Evolutionary conservation across 2,329 filamentous ascomycete species (phyloP), one percentile per base, ranked within the genome.

Genomic region (Ophiostoma australiae): DNA sequence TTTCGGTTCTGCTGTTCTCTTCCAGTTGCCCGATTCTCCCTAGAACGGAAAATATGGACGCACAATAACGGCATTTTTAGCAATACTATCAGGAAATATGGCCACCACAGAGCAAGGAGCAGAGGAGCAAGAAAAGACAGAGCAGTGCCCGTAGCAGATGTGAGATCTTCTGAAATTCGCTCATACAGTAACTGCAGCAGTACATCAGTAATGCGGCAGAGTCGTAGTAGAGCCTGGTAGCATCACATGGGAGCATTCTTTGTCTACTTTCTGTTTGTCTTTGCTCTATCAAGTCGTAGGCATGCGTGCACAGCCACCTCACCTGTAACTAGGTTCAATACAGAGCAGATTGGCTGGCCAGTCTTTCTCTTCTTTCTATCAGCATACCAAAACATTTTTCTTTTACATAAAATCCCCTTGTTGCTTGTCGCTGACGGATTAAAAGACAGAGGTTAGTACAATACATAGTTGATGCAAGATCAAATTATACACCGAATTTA

Each of bases 11-110:
- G 39, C 39, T 15, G 15, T n/a, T 44, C 65, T 17, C 44, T 48
- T 48, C 37, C 4, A 67, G 61, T 65, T 65, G 61, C 61, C 61
- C 31, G 33, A 35, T 65, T 65, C 61, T 65, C 23, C 61, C 61
- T 65, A 65, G 61, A 31, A 65, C 61, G 61, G 61, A 37, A 65
- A 65, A 37, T 37, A 65, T 35, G 15, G 31, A 11, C 61, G 61
- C 61, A 65, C 61, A 65, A 65, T 27, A 31, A 31, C 23, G 13
- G n/a, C 20, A 27, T 4, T 15, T 1, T 6, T 48, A 8, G n/a
- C 7, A 27, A 27, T 31, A 44, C 3, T 44, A 20, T 17, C 41
- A 44, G 41, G 15, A 44, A 55, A 23, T 27, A 58, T 48, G 15
- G 4, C 20, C 44, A 33, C 13, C 55, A 61, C 27, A 11, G 23